Evolutionary conservation across 169 alveolate genomes (phyloP).

Genomic region (Babesia sp.): DNA sequence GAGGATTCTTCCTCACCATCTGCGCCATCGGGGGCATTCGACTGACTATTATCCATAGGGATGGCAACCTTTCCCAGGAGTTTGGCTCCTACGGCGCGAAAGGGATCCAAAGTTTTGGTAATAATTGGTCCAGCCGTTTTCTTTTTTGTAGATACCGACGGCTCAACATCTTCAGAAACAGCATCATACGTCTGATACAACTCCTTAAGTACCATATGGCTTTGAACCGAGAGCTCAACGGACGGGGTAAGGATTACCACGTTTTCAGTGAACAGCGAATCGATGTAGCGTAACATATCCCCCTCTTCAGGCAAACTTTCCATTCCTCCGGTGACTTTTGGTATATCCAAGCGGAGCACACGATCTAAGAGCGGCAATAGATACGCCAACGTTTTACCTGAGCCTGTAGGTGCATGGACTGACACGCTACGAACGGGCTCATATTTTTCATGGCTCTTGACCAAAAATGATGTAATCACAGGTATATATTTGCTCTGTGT

Average conservation of each 20-base stretch:
- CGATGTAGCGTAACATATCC: not conserved
- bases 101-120: not conserved
- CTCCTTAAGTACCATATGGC: constrained; percentile 33
- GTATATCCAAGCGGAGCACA: not conserved
- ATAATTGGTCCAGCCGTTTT: not conserved
- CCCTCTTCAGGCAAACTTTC: not conserved
- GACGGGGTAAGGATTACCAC: constrained; percentile 40
- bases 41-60: not conserved
- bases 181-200: constrained; percentile 12
- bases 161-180: not conserved
- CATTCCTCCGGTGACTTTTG: not conserved
- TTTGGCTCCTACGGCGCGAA: constrained; percentile 24
- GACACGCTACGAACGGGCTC: constrained; percentile 14
- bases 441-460: not conserved
- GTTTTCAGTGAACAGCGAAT: constrained; percentile 23
- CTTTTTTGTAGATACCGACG: not conserved
- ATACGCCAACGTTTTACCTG: constrained; percentile 59
- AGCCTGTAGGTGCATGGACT: constrained; percentile 58
- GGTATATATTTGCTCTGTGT: constrained; percentile 52
- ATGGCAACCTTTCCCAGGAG: constrained; percentile 11
- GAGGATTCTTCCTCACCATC: not conserved
- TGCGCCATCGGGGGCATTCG: not conserved
- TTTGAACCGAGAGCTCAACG: constrained; percentile 54
- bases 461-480: constrained; percentile 11
- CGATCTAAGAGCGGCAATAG: constrained; percentile 47